Evolutionary conservation across 1,284 basidiomycete species (phyloP).

Genomic region (Erythrobasidium hasegawianum): DNA sequence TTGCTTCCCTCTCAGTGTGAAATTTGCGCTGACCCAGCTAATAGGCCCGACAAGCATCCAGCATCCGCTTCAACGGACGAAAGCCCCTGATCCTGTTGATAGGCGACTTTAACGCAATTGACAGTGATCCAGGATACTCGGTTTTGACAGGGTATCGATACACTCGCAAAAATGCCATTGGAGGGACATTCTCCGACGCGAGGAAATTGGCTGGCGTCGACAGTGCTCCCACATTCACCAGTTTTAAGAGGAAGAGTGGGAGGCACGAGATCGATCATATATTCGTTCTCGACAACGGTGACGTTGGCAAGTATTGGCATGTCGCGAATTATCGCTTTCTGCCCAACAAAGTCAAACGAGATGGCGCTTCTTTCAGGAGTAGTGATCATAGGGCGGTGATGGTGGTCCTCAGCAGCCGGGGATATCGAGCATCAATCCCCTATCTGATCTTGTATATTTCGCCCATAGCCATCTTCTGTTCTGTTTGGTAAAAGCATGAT

Average conservation of each 20-base stretch:
- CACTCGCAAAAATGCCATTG: background rate
- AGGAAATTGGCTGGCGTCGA: background rate
- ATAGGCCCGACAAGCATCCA: background rate
- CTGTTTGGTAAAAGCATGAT: no score
- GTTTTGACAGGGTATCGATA: slow-evolving; percentile 16
- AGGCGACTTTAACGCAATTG: background rate
- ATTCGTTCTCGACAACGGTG: slow-evolving; percentile 20
- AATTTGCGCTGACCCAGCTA: background rate
- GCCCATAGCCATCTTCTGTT: no score
- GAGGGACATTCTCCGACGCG: slow-evolving; percentile 11
- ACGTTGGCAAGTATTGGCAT: slow-evolving; percentile 6
- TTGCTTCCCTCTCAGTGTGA: background rate
- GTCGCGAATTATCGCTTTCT: background rate
- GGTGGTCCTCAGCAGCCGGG: background rate
- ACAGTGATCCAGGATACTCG: slow-evolving; percentile 15
- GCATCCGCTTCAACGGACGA: background rate
- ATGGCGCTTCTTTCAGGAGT: slow-evolving; percentile 1
- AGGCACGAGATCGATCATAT: slow-evolving; percentile 6
- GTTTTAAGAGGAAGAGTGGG: background rate
- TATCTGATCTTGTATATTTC: no score
- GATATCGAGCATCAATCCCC: no score
- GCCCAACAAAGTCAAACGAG: background rate
- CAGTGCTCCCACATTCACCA: background rate
- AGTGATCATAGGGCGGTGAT: slow-evolving; percentile 8
- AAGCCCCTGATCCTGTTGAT: background rate